Base-by-base conservation (phyloP, 495 filamentous ascomycete species). In the Bacidia rubella region DNA sequence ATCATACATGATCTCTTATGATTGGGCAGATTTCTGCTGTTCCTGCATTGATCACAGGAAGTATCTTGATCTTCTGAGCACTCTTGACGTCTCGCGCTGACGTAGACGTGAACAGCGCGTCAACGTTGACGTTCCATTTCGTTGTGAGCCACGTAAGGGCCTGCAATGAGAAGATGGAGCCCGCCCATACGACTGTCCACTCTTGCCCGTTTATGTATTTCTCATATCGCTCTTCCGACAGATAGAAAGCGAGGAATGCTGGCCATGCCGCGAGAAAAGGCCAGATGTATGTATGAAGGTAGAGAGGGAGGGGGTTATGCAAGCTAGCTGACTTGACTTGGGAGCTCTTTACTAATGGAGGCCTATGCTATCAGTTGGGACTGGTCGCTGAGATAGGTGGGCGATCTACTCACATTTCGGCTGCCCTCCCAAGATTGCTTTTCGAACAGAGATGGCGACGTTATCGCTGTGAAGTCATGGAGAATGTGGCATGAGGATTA, bases 121-220 rank as follows among this genome's bases (percentile, higher is more conserved):
- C 79, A 55, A 96, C 71, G 61, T 87, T 80, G 64, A 99, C 87
- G 64, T 83, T 95, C 92, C 92, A 99, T 70, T 96, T 83, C 22
- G 92, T 97, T 70, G 83, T 90, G 53, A 99, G 74, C 93, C 93
- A 99, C 45, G 86, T 71, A 54, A 99, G 76, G 54, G 85, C 79
- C 73, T 99, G 92, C 45, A 79, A 57, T 11, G 90, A 95, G 63
- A 94, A 74, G 62, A 97, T 94, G 26, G 79, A 75, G 55, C 85
- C 90, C 54, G 83, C 74, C 76, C 82, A 99, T 49, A 97, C 87
- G 66, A 95, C 95, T 9, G 93, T 97, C 92, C 92, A 99, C 71
- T 99, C 92, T 57, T 81, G 79, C 21, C 80, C 83, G 50, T 82
- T 74, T 54, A 99, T 90, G 69, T 97, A 81, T 59, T 81, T 85